Percentiles rank a stretch among this genome's conserved stretches.
These are phyloP conservation scores for Kuraishia floccosa DNA, from an alignment of 805 yeast genomes.

Conservation along the genomic window DNA sequence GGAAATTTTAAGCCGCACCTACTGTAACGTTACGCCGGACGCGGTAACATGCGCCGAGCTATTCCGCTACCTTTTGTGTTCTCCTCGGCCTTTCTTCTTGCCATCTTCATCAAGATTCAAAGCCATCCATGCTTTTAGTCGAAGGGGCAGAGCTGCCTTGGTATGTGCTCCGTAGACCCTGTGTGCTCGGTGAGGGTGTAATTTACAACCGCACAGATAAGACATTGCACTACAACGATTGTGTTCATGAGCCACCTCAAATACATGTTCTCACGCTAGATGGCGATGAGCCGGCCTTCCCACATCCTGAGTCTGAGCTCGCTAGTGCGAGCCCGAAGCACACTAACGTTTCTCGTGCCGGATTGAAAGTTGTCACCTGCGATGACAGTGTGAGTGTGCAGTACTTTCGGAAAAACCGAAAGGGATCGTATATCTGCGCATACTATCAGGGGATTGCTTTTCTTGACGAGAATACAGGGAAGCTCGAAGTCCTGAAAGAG, in stretches of 20 bases:
- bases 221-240: slow-evolving; percentile 22
- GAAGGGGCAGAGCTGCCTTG: too few species aligned
- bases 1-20: too few species aligned
- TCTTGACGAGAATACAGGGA: slow-evolving; percentile 20
- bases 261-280: slow-evolving; percentile 15
- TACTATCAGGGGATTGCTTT: slow-evolving; percentile 20
- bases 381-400: slow-evolving; percentile 18
- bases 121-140: too few species aligned
- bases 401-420: slow-evolving; percentile 15
- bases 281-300: slow-evolving; percentile 12
- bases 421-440: slow-evolving; percentile 17
- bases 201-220: slow-evolving; percentile 17
- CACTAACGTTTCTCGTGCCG: slow-evolving; percentile 10
- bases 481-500: slow-evolving; percentile 16
- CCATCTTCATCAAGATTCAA: too few species aligned
- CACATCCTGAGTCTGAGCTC: slow-evolving; percentile 3
- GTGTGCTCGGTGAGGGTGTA: slow-evolving; percentile 20
- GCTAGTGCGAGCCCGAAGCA: too few species aligned
- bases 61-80: too few species aligned
- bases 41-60: too few species aligned
- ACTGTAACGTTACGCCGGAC: too few species aligned
- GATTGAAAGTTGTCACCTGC: slow-evolving; percentile 11
- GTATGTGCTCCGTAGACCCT: slow-evolving; percentile 13
- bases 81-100: too few species aligned
- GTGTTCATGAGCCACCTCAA: slow-evolving; percentile 12